A percentile compares a stretch with the other conserved stretches of the same genome.
phyloP scores from a whole-genome alignment of 805 yeast genomes.

The Wickerhamomyces bovis region DNA sequence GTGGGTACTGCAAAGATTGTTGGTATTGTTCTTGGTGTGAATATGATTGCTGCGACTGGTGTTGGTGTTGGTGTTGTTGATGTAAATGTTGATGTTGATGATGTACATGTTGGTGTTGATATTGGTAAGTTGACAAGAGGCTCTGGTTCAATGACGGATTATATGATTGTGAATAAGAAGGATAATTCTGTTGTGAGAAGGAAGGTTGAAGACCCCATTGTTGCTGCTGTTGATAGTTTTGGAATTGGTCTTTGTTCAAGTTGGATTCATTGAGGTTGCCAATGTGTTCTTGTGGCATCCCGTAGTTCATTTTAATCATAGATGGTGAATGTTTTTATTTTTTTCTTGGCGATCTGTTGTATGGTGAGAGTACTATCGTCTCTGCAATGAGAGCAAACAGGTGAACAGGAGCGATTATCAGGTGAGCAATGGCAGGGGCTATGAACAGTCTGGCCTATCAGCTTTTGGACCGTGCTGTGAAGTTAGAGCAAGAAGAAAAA shows the following conservation, averaged over 20 bases:
- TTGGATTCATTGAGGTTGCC: not conserved
- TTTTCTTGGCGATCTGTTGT: not conserved
- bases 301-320: not conserved
- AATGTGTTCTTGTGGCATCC: not conserved
- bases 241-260: not conserved
- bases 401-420: not conserved
- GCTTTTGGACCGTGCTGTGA: not conserved
- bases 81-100: not conserved
- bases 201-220: not conserved
- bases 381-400: not conserved
- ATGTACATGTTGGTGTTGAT: not conserved
- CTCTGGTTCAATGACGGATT: not conserved
- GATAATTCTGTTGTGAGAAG: not conserved
- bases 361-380: too few species aligned
- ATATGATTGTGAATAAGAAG: not conserved
- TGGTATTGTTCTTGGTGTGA: not conserved
- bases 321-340: not conserved
- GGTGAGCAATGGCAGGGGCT: not conserved
- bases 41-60: not conserved
- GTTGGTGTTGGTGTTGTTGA: not conserved
- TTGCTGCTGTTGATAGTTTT: not conserved
- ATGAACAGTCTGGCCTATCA: not conserved
- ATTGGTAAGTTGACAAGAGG: not conserved
- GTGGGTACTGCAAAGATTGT: not conserved
- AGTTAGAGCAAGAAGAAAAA: not conserved